Conservation (phyloP, 345 rosid genomes). For the Eucalyptus coolabah region DNA sequence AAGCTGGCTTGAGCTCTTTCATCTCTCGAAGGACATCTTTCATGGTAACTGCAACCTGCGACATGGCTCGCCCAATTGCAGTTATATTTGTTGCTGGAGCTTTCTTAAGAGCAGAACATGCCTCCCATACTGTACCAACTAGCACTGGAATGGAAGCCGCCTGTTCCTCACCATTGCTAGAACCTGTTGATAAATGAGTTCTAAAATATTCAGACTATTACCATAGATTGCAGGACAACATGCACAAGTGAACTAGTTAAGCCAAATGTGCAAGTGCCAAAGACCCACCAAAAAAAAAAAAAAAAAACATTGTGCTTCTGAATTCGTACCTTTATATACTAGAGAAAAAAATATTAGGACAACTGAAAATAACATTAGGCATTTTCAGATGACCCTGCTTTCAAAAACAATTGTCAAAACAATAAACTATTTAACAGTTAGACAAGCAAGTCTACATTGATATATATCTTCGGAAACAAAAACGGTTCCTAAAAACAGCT, state of each 20-base stretch:
- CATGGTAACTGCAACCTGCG: conserved; percentile 75
- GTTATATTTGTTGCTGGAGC: conserved; percentile 61
- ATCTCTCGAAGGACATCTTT: conserved; percentile 95
- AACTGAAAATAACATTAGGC: not conserved
- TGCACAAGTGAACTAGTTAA: not conserved
- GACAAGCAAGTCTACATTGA: not conserved
- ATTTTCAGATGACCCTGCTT: not conserved
- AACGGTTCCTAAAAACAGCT: not conserved
- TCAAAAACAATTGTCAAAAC: not conserved
- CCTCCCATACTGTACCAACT: conserved; percentile 85
- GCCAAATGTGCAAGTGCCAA: not conserved
- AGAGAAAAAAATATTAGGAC: not conserved
- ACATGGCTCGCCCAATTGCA: conserved; percentile 77
- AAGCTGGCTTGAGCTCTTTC: conserved; percentile 79
- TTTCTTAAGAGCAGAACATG: conserved; percentile 76
- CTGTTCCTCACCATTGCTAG: conserved; percentile 21
- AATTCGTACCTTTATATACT: not conserved
- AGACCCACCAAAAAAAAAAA: too few relatives aligned
- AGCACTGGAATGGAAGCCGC: conserved; percentile 38
- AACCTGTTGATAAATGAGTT: conserved; percentile 21
- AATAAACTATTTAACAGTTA: not conserved
- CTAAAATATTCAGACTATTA: not conserved
- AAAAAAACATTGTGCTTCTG: not conserved
- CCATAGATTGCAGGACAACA: not conserved
- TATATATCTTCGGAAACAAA: not conserved